Evolutionary conservation across 2,329 filamentous ascomycete species (phyloP).

Genomic region (Bisporella sp.): DNA sequence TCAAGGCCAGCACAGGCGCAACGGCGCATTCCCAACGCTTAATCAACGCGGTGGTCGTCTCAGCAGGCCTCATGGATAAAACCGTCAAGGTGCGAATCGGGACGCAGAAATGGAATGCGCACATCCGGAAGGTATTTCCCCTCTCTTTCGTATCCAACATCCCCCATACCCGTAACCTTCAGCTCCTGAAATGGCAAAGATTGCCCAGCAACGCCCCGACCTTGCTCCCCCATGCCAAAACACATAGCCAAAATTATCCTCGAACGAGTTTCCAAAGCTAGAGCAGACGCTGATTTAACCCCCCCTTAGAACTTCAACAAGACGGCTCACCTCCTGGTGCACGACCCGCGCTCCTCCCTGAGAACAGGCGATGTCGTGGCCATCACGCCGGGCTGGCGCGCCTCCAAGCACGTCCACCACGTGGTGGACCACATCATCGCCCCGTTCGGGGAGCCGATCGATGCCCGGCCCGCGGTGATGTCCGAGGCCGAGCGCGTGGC

Average conservation of each 20-base stretch:
- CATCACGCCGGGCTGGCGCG: slow-evolving; percentile 59
- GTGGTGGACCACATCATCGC: slow-evolving; percentile 71
- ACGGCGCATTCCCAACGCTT: neutral
- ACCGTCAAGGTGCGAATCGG: slow-evolving; percentile 74
- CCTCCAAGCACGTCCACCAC: slow-evolving; percentile 61
- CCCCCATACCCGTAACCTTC: too few species aligned
- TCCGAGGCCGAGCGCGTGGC: slow-evolving; percentile 54
- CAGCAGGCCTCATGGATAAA: slow-evolving; percentile 69
- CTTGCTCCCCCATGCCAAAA: too few species aligned
- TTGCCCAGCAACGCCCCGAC: too few species aligned
- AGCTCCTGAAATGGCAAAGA: too few species aligned
- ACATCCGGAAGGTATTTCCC: slow-evolving; percentile 59
- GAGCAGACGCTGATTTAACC: too few species aligned
- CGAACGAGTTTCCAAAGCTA: too few species aligned
- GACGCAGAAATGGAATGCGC: slow-evolving; percentile 63
- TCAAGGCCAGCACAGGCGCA: neutral
- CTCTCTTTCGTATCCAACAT: too few species aligned
- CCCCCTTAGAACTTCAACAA: slow-evolving; percentile 52
- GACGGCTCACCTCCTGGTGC: slow-evolving; percentile 61
- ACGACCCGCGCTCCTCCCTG: slow-evolving; percentile 70
- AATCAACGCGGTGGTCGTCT: slow-evolving; percentile 55
- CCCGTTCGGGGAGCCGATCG: slow-evolving; percentile 57
- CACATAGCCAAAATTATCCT: too few species aligned
- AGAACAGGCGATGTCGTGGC: slow-evolving; percentile 68
- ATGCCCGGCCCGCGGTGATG: slow-evolving; percentile 58